phyloP scores from a whole-genome alignment of 1,284 basidiomycete genomes.

The Sphagnurus paluster region DNA sequence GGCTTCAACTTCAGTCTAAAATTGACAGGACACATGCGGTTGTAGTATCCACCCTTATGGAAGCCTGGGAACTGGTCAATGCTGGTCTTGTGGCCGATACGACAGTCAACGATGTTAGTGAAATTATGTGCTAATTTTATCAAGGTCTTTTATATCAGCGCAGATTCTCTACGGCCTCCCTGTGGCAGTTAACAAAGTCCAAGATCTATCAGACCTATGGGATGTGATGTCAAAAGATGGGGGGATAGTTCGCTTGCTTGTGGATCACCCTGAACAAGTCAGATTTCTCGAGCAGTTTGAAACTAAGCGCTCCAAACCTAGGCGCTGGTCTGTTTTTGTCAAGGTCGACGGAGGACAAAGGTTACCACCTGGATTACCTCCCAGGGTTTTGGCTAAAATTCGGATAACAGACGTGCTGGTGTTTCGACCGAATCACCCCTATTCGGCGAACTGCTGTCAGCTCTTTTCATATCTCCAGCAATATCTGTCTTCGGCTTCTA shows the following conservation, averaged over 20 bases:
- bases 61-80: conserved; percentile 74
- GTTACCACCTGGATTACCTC: conserved; percentile 25
- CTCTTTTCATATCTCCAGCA: conserved; percentile 50
- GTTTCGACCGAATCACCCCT: conserved; percentile 51
- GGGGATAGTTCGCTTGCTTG: conserved; percentile 63
- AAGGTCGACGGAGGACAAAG: conserved; percentile 81
- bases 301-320: conserved; percentile 35
- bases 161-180: conserved; percentile 84
- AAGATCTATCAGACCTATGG: conserved; percentile 65
- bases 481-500: conserved; percentile 83
- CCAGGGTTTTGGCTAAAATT: neutral
- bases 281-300: conserved; percentile 62
- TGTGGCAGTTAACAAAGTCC: conserved; percentile 67
- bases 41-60: conserved; percentile 79
- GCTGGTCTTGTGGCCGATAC: conserved; percentile 72
- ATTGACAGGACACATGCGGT: conserved; percentile 57
- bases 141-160: neutral
- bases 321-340: conserved; percentile 75
- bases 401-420: conserved; percentile 82
- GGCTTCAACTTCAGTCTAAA: conserved; percentile 62
- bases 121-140: neutral
- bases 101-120: conserved; percentile 72
- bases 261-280: conserved; percentile 79
- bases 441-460: conserved; percentile 58
- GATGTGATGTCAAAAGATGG: conserved; percentile 53